phyloP scores from a whole-genome alignment of 805 yeast genomes.

The Saturnispora mendoncae region DNA sequence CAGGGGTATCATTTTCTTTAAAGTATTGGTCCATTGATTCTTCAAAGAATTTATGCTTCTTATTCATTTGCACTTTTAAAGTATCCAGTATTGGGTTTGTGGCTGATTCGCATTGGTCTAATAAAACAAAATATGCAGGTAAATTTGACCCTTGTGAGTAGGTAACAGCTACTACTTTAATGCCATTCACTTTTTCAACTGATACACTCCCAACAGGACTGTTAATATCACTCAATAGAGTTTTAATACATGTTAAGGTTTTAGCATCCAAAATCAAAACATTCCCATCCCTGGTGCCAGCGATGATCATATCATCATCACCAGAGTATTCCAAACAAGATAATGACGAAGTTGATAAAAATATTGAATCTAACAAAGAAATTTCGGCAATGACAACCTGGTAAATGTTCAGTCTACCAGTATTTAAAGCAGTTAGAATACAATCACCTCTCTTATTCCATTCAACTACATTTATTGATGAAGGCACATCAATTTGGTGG shows the following conservation, averaged over 20 bases:
- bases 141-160: constrained; percentile 4
- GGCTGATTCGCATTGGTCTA: neutral
- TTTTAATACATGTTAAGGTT: constrained; percentile 8
- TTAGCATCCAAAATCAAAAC: constrained; percentile 9
- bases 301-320: constrained; percentile 2
- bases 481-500: neutral
- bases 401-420: constrained; percentile 11
- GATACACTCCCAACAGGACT: constrained; percentile 10
- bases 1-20: neutral
- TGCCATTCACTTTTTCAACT: neutral
- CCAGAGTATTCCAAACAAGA: constrained; percentile 6
- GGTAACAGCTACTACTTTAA: neutral
- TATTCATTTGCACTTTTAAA: neutral
- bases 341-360: constrained; percentile 13
- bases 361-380: neutral
- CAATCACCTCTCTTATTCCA: constrained; percentile 4
- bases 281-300: constrained; percentile 16
- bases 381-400: neutral
- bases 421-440: constrained; percentile 8
- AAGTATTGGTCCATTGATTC: constrained; percentile 2
- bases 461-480: constrained; percentile 1
- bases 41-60: neutral
- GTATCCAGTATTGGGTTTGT: neutral
- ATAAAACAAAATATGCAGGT: constrained; percentile 3
- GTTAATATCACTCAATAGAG: constrained; percentile 9